Conservation (phyloP, 768 basidiomycete genomes). For the Phanerochaete carnosa region DNA sequence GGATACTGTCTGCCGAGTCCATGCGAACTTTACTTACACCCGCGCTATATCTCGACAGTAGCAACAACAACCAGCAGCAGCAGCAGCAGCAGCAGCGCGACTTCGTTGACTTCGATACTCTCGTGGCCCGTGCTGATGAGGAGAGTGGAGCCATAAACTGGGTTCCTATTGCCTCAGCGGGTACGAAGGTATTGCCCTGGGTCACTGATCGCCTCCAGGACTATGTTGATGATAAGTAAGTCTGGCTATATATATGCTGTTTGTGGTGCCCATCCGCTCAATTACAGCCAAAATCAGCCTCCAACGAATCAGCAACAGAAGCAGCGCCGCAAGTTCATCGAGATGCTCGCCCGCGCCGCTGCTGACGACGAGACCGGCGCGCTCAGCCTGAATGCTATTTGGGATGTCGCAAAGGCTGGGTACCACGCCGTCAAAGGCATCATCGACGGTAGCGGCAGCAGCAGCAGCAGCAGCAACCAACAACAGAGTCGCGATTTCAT, state of each 20-base stretch:
- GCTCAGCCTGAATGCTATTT: neutral
- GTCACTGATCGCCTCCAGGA: neutral
- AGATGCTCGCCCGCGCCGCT: constrained; percentile 5
- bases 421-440: neutral
- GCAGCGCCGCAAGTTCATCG: neutral
- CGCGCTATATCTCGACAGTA: neutral
- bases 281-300: neutral
- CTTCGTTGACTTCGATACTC: constrained; percentile 1
- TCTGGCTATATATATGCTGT: too few relatives aligned
- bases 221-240: too few relatives aligned
- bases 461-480: constrained; percentile 4
- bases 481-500: constrained; percentile 1
- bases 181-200: neutral
- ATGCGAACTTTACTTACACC: neutral
- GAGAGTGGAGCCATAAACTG: too few relatives aligned
- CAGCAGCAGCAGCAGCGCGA: constrained; percentile 1
- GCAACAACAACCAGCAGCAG: neutral
- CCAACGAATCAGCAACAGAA: neutral
- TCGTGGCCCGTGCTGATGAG: neutral
- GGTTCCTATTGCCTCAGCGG: neutral
- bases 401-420: neutral
- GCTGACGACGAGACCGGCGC: neutral
- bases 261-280: neutral
- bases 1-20: too few relatives aligned
- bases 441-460: neutral